These are phyloP conservation scores for Xeromyces bisporus DNA, from an alignment of 495 filamentous ascomycete genomes.

Conservation along the genomic window DNA sequence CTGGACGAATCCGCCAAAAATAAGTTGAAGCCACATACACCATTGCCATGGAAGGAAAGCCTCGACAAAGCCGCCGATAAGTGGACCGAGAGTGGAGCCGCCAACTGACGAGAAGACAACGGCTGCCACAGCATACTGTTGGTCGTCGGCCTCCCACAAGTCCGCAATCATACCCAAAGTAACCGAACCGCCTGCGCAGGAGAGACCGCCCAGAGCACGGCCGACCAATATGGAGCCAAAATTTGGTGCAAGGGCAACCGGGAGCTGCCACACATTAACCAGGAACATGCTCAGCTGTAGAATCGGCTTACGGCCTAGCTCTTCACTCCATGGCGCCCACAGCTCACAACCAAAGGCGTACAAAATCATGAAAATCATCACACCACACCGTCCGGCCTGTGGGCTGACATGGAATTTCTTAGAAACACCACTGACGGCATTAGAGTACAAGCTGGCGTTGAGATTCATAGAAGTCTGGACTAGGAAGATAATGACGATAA, in stretches of 20 bases:
- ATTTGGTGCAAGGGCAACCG: conserved; percentile 35
- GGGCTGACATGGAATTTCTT: conserved; percentile 30
- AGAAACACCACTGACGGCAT: conserved; percentile 31
- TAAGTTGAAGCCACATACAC: conserved; percentile 43
- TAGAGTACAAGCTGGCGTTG: conserved; percentile 40
- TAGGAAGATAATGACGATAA: conserved; percentile 41
- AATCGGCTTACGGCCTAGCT: conserved; percentile 39
- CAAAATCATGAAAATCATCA: conserved; percentile 41
- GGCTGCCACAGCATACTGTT: conserved; percentile 44
- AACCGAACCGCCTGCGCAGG: conserved; percentile 44
- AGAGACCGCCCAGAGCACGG: conserved; percentile 40
- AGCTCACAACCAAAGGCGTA: conserved; percentile 52
- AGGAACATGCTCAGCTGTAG: conserved; percentile 38
- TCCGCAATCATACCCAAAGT: conserved; percentile 47
- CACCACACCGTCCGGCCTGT: conserved; percentile 36
- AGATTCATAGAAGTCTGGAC: conserved; percentile 44
- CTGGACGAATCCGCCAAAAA: conserved; percentile 41
- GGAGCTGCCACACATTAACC: conserved; percentile 42
- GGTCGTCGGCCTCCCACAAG: conserved; percentile 41
- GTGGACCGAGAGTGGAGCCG: conserved; percentile 42
- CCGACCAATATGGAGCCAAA: conserved; percentile 39
- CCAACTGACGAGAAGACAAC: conserved; percentile 49
- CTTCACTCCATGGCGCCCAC: conserved; percentile 52
- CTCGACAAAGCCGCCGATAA: conserved; percentile 44
- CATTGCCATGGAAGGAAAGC: conserved; percentile 34